Percentiles rank a stretch among this genome's conserved stretches.
Conservation (phyloP, 352 stramenopile genomes). For the Aphanomyces astaci region DNA sequence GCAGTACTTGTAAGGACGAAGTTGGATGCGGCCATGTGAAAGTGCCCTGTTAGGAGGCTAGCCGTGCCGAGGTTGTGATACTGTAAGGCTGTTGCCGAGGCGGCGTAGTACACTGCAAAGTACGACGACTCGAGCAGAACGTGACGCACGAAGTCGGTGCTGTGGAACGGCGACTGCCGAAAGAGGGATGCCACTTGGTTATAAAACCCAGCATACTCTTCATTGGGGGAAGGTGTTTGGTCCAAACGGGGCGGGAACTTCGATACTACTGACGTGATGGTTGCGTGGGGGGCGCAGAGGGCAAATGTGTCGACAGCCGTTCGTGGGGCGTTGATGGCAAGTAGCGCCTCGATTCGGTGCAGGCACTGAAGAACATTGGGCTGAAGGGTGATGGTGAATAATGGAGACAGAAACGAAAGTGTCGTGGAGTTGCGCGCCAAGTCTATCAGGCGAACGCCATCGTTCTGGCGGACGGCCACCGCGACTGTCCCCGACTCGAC, state of each 20-base stretch:
- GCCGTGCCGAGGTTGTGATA: background rate
- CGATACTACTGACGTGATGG: too few relatives aligned
- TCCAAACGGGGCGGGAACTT: background rate
- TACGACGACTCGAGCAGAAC: background rate
- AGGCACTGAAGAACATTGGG: slow-evolving; percentile 28
- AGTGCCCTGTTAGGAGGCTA: background rate
- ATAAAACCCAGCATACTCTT: background rate
- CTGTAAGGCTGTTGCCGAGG: too few relatives aligned
- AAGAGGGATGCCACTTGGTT: background rate
- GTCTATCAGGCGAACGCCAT: slow-evolving; percentile 28
- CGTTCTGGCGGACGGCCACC: slow-evolving; percentile 26
- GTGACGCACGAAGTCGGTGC: background rate
- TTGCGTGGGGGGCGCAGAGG: background rate
- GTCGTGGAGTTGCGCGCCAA: background rate
- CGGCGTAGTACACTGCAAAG: background rate
- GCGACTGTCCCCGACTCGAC: slow-evolving; percentile 22
- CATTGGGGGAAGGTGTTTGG: background rate
- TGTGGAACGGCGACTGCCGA: background rate
- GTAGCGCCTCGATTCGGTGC: slow-evolving; percentile 35
- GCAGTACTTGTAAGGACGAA: too few relatives aligned
- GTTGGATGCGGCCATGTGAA: background rate
- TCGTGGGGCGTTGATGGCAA: slow-evolving; percentile 30
- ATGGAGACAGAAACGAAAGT: background rate
- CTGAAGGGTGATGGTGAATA: too few relatives aligned
- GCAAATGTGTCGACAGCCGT: slow-evolving; percentile 32